phyloP scores from a whole-genome alignment of 805 yeast species.

The Metschnikowia chrysomelidarum region DNA sequence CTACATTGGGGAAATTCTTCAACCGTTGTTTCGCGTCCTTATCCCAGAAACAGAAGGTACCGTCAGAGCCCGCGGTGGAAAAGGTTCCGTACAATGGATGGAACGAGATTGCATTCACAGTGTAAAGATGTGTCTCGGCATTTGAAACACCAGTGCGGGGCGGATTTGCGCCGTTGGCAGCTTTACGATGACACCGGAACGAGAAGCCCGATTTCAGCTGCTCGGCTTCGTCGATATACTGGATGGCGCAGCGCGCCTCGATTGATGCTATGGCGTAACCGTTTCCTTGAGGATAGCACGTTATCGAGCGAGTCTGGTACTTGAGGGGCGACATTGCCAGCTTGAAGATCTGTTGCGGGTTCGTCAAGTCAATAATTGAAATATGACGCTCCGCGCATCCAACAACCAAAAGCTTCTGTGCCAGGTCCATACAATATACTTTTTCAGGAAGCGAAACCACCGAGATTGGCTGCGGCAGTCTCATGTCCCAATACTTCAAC shows the following conservation, averaged over 20 bases:
- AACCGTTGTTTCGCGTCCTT: conserved; percentile 86
- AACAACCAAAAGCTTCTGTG: conserved; percentile 81
- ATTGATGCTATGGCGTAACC: conserved; percentile 92
- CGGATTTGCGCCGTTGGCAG: conserved; percentile 37
- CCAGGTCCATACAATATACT: conserved; percentile 84
- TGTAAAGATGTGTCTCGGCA: conserved; percentile 62
- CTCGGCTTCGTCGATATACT: conserved; percentile 81
- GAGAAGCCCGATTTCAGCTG: conserved; percentile 76
- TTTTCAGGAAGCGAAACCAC: conserved; percentile 85
- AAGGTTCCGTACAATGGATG: conserved; percentile 92
- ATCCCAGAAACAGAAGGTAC: conserved; percentile 94
- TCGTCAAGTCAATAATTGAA: conserved; percentile 70
- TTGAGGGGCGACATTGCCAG: conserved; percentile 74
- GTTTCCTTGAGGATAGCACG: conserved; percentile 87
- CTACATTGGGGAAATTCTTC: conserved; percentile 69
- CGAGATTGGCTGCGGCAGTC: conserved; percentile 78
- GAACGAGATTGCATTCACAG: conserved; percentile 78
- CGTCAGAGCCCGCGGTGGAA: conserved; percentile 93
- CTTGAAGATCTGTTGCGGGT: conserved; percentile 81
- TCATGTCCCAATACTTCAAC: conserved; percentile 89
- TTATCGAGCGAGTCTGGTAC: conserved; percentile 80
- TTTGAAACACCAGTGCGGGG: conserved; percentile 25
- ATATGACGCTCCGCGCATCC: conserved; percentile 91
- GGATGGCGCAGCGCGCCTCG: conserved; percentile 95
- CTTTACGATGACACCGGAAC: conserved; percentile 90